Evolutionary conservation across 1,139 yeast species (phyloP).

Genomic region (Candida tropicalis): DNA sequence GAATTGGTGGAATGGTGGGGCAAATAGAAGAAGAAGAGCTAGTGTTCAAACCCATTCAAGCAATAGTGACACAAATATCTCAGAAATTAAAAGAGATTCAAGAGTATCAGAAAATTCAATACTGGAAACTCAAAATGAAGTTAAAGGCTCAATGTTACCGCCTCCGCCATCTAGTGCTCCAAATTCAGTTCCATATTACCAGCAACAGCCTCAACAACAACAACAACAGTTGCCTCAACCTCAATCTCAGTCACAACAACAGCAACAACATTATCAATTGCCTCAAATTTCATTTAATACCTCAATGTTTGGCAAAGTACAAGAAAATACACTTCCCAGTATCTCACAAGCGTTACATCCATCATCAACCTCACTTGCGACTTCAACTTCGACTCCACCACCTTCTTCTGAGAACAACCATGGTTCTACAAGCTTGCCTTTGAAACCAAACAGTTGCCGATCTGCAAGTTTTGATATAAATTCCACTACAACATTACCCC

Average conservation of each 20-base stretch:
- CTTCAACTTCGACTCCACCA: constrained; percentile 12
- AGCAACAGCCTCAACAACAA: constrained; percentile 10
- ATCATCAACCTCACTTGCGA: constrained; percentile 12
- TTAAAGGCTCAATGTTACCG: constrained; percentile 8
- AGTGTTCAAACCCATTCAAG: constrained; percentile 17
- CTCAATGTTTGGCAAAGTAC: constrained; percentile 35
- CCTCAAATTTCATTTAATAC: constrained; percentile 40
- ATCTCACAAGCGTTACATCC: constrained; percentile 7
- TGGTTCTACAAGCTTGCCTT: constrained; percentile 10
- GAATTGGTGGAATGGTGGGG: constrained; percentile 97
- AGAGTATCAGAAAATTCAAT: neutral
- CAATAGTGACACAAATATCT: neutral
- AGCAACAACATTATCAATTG: constrained; percentile 18
- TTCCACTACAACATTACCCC: constrained; percentile 23
- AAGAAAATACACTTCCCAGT: constrained; percentile 11
- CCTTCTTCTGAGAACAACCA: constrained; percentile 13
- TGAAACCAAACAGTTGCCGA: constrained; percentile 18
- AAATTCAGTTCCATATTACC: constrained; percentile 2
- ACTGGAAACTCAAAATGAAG: neutral
- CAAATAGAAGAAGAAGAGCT: constrained; percentile 72
- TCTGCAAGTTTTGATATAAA: constrained; percentile 39
- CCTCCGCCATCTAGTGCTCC: constrained; percentile 12
- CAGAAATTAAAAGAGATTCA: constrained; percentile 5
- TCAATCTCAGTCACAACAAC: constrained; percentile 9
- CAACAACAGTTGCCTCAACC: constrained; percentile 10